These are phyloP conservation scores for Coleophoma eucalyptorum DNA, from an alignment of 2,329 filamentous ascomycete species.

Conservation along the genomic window DNA sequence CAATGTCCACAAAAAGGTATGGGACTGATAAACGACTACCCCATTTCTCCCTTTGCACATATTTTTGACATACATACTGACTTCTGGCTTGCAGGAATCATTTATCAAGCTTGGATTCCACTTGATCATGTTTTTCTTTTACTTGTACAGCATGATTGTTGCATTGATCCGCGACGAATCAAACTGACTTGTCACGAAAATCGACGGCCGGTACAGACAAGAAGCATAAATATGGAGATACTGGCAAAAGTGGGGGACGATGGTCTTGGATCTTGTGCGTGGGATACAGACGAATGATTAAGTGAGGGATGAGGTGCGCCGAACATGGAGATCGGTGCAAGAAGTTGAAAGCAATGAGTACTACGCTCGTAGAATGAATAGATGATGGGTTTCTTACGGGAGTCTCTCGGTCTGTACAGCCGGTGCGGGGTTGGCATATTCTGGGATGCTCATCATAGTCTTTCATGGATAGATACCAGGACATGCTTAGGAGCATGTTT, in stretches of 20 bases:
- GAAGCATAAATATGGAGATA: constrained; percentile 10
- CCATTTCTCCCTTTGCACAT: background rate
- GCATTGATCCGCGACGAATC: constrained; percentile 94
- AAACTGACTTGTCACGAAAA: constrained; percentile 51
- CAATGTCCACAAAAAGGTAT: constrained; percentile 97
- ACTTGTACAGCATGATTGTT: constrained; percentile 77
- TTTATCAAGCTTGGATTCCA: constrained; percentile 99
- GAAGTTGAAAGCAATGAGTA: background rate
- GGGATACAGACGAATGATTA: background rate
- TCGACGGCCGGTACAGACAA: constrained; percentile 17
- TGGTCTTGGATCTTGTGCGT: background rate
- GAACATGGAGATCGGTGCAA: background rate
- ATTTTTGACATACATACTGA: background rate
- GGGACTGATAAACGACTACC: constrained; percentile 2
- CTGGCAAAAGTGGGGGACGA: constrained; percentile 1
- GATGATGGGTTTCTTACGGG: background rate
- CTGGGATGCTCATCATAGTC: constrained; percentile 11
- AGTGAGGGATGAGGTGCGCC: background rate
- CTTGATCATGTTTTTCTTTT: constrained; percentile 99
- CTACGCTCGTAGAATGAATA: background rate
- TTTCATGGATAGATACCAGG: constrained; percentile 20
- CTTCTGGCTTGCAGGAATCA: constrained; percentile 65
- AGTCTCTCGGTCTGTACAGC: constrained; percentile 12
- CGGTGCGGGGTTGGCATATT: constrained; percentile 12
- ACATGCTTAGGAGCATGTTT: constrained; percentile 18